These are phyloP conservation scores for Physcomitrellopsis africana DNA, from an alignment of 225 moss, liverwort and hornwort genomes.

Conservation along the genomic window DNA sequence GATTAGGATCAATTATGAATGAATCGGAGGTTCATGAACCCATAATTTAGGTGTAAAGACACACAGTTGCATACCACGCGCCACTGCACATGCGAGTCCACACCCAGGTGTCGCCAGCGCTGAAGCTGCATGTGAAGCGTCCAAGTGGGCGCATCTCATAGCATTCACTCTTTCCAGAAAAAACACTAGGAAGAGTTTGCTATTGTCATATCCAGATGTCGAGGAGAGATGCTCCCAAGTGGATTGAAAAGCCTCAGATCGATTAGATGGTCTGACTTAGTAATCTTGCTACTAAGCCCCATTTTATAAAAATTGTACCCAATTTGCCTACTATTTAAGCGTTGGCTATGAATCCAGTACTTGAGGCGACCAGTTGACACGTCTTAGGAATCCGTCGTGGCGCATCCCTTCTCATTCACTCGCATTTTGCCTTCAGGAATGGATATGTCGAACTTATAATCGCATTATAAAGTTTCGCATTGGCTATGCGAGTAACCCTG, in stretches of 20 bases:
- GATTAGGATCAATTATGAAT: not conserved
- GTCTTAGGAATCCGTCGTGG: conserved; percentile 17
- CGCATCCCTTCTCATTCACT: conserved; percentile 18
- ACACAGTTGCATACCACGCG: conserved; percentile 24
- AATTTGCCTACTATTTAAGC: not conserved
- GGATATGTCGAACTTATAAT: not conserved
- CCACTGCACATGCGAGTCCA: not conserved
- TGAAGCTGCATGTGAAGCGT: not conserved
- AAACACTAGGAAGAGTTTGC: conserved; percentile 8
- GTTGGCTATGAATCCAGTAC: not conserved
- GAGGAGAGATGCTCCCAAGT: conserved; percentile 12
- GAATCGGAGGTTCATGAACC: not conserved
- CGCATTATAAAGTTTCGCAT: conserved; percentile 14
- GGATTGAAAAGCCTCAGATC: not conserved
- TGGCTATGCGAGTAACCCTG: not conserved
- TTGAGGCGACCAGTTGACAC: conserved; percentile 24
- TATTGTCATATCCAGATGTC: conserved; percentile 21
- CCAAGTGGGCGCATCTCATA: conserved; percentile 24
- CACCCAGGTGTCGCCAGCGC: conserved; percentile 28
- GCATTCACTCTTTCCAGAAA: not conserved
- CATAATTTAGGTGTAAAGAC: not conserved
- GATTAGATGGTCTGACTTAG: conserved; percentile 10
- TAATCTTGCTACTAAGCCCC: not conserved
- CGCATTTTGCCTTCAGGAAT: conserved; percentile 17
- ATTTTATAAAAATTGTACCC: not conserved